These are phyloP conservation scores for Colletotrichum nymphaeae DNA, from an alignment of 2,329 filamentous ascomycete species.

Conservation along the genomic window DNA sequence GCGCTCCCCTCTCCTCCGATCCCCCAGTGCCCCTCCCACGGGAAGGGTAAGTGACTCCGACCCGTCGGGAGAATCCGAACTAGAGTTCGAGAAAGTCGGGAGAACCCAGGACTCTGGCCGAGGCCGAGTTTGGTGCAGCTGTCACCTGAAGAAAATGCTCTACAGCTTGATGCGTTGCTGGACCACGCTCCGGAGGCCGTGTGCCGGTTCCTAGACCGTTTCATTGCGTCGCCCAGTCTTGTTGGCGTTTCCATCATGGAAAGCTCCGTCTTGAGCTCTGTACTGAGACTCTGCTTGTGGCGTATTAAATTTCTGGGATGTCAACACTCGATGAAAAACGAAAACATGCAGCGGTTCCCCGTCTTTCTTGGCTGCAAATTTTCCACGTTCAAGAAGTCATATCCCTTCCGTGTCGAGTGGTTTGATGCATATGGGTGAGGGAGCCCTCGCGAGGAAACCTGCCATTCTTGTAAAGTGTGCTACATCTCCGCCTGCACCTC, in stretches of 20 bases:
- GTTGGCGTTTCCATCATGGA: neutral
- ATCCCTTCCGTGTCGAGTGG: neutral
- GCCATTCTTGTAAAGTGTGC: neutral
- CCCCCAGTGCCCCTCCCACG: neutral
- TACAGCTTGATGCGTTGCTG: neutral
- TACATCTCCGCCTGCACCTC: neutral
- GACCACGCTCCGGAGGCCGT: neutral
- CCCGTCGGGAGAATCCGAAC: neutral
- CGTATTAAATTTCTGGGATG: neutral
- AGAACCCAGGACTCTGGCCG: neutral
- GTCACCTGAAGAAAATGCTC: neutral
- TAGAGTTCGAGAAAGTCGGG: neutral
- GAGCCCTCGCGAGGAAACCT: neutral
- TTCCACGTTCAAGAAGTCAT: neutral
- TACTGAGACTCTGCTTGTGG: neutral
- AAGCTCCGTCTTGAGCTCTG: neutral
- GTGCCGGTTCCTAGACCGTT: neutral
- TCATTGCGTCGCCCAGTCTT: neutral
- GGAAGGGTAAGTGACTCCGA: neutral
- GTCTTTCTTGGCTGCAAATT: neutral
- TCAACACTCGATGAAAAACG: neutral
- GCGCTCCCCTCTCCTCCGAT: neutral
- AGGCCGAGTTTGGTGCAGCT: neutral
- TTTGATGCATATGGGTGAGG: neutral
- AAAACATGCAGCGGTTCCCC: neutral